Evolutionary conservation across 768 basidiomycete species (phyloP), one percentile per base, ranked within the genome.

Genomic region (Naganishia vishniacii): DNA sequence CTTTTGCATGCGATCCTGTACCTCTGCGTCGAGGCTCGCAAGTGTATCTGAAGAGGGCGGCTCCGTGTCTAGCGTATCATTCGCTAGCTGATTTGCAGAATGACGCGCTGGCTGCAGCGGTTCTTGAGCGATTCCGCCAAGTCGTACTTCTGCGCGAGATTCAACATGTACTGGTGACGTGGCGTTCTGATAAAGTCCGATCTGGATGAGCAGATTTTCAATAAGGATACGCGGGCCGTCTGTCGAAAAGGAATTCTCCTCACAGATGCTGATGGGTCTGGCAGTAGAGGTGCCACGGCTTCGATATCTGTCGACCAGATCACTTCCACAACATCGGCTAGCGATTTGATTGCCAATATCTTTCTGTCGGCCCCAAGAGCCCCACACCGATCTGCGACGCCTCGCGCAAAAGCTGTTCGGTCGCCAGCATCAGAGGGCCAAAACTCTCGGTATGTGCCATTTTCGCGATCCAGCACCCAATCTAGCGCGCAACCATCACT

Each of bases 401-500:
- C 23, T 13, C 12, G 6, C 6, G 53, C 53, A n/a, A 34, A 56
- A 1, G 23, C 31, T 20, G 23, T 16, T 20, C 37, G 11, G 37
- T 56, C 53, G 20, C 1, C 4, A 16, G 9, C 15, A 25, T 37
- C 53, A 4, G 34, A 8, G 18, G 53, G 53, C 53, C 53, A 56
- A 11, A 20, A 56, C 25, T 56, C 53, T 8, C 53, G 53, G 26
- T 56, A 56, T 9, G 31, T 26, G 9, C 53, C 53, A 5, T 25
- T 56, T 11, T 20, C 53, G 2, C 23, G 5, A 34, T 63, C 44
- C n/a, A 63, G 49, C 11, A 15, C 28, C 62, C 62, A 63, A 23
- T 63, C 62, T 4, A 63, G 28, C 3, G 48, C 47, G 2, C 15
- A 63, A 2, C 62, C 62, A 53, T 63, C 62, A n/a, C 47, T 46